Percentiles rank a stretch among this genome's conserved stretches.
Conservation (phyloP, 2,329 filamentous ascomycete species). For the Drechslera avenae region DNA sequence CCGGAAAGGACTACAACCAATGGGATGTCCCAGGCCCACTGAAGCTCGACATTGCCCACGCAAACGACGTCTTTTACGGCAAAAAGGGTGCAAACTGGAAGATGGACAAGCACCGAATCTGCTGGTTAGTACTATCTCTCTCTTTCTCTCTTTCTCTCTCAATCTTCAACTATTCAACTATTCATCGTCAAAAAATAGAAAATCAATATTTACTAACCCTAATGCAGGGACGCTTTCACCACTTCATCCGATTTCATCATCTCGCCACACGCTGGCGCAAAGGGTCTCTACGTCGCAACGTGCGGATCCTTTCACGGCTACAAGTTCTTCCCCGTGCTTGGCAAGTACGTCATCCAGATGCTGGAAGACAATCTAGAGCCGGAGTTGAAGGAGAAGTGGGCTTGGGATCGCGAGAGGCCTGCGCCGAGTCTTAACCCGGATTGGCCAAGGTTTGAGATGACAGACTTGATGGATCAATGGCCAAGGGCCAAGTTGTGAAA, state of each 20-base stretch:
- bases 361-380: slow-evolving; percentile 49
- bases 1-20: slow-evolving; percentile 63
- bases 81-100: slow-evolving; percentile 61
- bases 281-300: slow-evolving; percentile 61
- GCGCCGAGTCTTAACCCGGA: slow-evolving; percentile 58
- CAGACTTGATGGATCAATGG: slow-evolving; percentile 53
- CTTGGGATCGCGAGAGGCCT: slow-evolving; percentile 63
- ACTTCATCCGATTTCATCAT: slow-evolving; percentile 62
- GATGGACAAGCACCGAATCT: slow-evolving; percentile 67
- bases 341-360: slow-evolving; percentile 59
- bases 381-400: slow-evolving; percentile 67
- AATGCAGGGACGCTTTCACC: slow-evolving; percentile 65
- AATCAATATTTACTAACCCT: slow-evolving; percentile 11
- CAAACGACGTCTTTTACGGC: slow-evolving; percentile 65
- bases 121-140: slow-evolving; percentile 58
- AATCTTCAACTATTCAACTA: too few relatives aligned
- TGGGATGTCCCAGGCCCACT: slow-evolving; percentile 64
- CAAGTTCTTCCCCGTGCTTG: slow-evolving; percentile 65
- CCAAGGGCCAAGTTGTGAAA: slow-evolving; percentile 40
- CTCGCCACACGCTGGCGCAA: slow-evolving; percentile 55
- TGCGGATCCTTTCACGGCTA: slow-evolving; percentile 67
- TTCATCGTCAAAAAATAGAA: too few relatives aligned
- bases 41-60: slow-evolving; percentile 64
- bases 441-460: slow-evolving; percentile 64
- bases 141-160: too few relatives aligned